Conservation (phyloP, 768 basidiomycete species). For the Mycena rebaudengoi region DNA sequence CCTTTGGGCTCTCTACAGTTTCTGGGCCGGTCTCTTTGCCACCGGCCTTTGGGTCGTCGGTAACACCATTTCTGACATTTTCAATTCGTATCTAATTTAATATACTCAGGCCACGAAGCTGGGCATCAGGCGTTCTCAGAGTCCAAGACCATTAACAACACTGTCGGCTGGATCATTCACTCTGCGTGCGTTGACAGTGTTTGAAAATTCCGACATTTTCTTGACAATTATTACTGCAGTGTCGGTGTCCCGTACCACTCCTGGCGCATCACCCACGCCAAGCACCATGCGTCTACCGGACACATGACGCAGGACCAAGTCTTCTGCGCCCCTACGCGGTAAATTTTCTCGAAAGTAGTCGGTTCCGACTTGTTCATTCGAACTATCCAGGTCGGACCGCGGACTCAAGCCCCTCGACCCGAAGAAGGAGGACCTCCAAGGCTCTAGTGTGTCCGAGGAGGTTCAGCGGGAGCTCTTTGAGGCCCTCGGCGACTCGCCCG, state of each 20-base stretch:
- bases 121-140: conserved; percentile 97
- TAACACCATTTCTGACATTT: background rate
- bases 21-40: conserved; percentile 83
- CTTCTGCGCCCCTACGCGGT: conserved; percentile 93
- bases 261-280: conserved; percentile 77
- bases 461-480: conserved; percentile 82
- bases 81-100: background rate
- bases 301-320: conserved; percentile 97
- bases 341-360: too few species aligned
- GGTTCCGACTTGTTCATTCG: too few species aligned
- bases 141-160: conserved; percentile 90
- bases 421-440: conserved; percentile 69
- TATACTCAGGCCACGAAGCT: conserved; percentile 82
- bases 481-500: conserved; percentile 90
- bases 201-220: conserved; percentile 1
- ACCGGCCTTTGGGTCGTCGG: conserved; percentile 77
- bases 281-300: conserved; percentile 94
- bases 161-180: conserved; percentile 92
- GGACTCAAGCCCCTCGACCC: conserved; percentile 74
- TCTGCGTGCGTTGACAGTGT: conserved; percentile 67
- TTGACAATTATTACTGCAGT: conserved; percentile 48
- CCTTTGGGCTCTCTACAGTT: conserved; percentile 84
- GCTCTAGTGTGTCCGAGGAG: conserved; percentile 70
- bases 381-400: conserved; percentile 66
- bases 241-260: conserved; percentile 97